Evolutionary conservation across 768 basidiomycete species (phyloP), one percentile per base, ranked within the genome.

Genomic region (Postia placenta): DNA sequence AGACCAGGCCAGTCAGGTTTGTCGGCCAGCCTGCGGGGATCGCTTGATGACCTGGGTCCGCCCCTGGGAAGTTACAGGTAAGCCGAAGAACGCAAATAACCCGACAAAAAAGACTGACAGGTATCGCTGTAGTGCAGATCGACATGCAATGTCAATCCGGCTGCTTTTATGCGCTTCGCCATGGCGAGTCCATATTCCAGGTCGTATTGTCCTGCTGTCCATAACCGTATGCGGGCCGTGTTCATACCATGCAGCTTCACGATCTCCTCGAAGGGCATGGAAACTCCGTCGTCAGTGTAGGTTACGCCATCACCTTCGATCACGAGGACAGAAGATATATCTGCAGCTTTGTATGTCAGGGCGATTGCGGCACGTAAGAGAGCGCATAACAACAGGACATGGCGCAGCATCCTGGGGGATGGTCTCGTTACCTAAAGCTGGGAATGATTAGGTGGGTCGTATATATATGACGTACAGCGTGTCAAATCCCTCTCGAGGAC

Each of bases 81-180:
- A 38, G 15, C 15, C 43, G 24, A 40, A 9, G 5, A 12, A 12
- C 22, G 3, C 12, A 11, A 15, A 6, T 24, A 14, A 26, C 6
- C 7, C 11, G 30, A 42, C 9, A 44, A 5, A 23, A 15, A 26
- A 25, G 30, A 66, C 72, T 24, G 51, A 79, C 79, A 79, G n/a
- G 75, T 81, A 56, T 83, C 81, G 57, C 79, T 81, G 59, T 74
- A 82, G 54, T 84, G 81, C 40, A 83, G 60, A 55, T 84, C 80
- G 9, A 84, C 66, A 36, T 74, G 59, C 12, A 84, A 56, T 11
- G 67, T 66, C 76, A 83, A 72, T 11, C 80, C 80, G 11, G 76
- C 78, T 11, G 76, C 78, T 37, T 68, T 71, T 39, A 77, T 74
- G 9, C 81, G 67, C 62, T 79, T 79, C 4, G 74, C 80, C 35